A percentile compares a stretch with the other conserved stretches of the same genome.
phyloP scores from a whole-genome alignment of 1,284 basidiomycete genomes.

The Cutaneotrichosporon daszewskae region DNA sequence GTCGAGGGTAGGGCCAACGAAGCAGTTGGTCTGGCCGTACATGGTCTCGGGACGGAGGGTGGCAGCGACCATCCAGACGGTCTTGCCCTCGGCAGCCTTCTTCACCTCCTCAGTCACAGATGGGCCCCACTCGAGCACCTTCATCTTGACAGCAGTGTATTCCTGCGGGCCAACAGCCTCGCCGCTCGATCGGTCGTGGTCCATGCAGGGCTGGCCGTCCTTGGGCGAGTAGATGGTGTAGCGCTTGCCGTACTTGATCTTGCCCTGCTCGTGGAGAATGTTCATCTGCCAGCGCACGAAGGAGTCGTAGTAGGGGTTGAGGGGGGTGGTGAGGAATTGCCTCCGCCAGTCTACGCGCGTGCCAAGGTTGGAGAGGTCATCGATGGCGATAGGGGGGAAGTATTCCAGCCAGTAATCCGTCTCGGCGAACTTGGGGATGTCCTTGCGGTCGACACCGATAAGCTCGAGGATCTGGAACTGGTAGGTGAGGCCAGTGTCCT shows the following conservation, averaged over 20 bases:
- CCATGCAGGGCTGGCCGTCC: conserved; percentile 99
- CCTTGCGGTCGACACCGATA: conserved; percentile 75
- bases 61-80: conserved; percentile 88
- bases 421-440: conserved; percentile 96
- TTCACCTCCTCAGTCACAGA: conserved; percentile 58
- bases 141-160: conserved; percentile 94
- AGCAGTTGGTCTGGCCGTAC: conserved; percentile 99
- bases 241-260: conserved; percentile 96
- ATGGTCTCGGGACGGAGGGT: conserved; percentile 97
- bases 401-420: conserved; percentile 86
- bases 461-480: conserved; percentile 99
- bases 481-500: conserved; percentile 88
- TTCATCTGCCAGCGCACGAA: conserved; percentile 99
- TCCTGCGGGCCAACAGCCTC: conserved; percentile 95
- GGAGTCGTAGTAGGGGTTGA: conserved; percentile 94
- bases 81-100: conserved; percentile 64
- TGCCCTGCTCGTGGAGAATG: conserved; percentile 75
- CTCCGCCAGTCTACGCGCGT: conserved; percentile 97
- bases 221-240: conserved; percentile 99
- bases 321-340: conserved; percentile 84
- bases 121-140: conserved; percentile 71
- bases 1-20: conserved; percentile 83
- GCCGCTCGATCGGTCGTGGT: conserved; percentile 94
- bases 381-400: conserved; percentile 93
- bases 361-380: conserved; percentile 82